Percentiles rank a stretch among this genome's conserved stretches.
phyloP scores from a whole-genome alignment of 768 basidiomycete genomes.

The Sporobolomyces phaffii region DNA sequence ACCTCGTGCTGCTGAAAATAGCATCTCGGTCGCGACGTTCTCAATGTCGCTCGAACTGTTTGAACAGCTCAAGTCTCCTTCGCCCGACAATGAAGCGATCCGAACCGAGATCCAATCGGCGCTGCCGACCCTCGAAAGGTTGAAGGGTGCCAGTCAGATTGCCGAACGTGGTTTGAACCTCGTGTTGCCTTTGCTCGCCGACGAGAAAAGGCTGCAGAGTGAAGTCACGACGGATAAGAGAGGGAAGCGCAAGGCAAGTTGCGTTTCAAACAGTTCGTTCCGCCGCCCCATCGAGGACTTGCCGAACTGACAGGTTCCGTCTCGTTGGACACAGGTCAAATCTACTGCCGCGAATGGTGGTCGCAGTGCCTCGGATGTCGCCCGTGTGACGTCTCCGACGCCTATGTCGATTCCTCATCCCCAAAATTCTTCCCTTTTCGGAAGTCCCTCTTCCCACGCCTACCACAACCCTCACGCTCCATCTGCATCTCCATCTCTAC shows the following conservation, averaged over 20 bases:
- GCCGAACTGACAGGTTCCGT: background rate
- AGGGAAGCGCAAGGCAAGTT: slow-evolving; percentile 17
- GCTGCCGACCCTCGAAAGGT: slow-evolving; percentile 24
- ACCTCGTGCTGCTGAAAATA: background rate
- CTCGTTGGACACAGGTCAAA: background rate
- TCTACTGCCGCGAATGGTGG: background rate
- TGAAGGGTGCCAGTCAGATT: slow-evolving; percentile 24
- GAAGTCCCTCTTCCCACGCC: too few species aligned
- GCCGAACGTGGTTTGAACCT: slow-evolving; percentile 29
- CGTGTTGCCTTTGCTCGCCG: slow-evolving; percentile 27
- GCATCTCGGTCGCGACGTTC: slow-evolving; percentile 30
- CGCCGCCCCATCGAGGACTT: background rate
- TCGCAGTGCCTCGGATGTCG: too few species aligned
- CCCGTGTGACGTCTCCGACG: too few species aligned
- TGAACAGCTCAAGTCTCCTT: slow-evolving; percentile 23
- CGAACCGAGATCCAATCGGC: slow-evolving; percentile 21
- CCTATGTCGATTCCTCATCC: too few species aligned
- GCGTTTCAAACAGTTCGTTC: background rate
- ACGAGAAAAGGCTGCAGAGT: slow-evolving; percentile 27
- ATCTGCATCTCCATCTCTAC: background rate
- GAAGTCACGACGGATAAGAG: slow-evolving; percentile 18
- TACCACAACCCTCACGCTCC: background rate
- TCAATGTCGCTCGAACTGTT: slow-evolving; percentile 34
- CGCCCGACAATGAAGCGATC: slow-evolving; percentile 23
- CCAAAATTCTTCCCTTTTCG: background rate